Evolutionary conservation across 2,329 filamentous ascomycete species (phyloP).

Genomic region (Fusarium coicis): DNA sequence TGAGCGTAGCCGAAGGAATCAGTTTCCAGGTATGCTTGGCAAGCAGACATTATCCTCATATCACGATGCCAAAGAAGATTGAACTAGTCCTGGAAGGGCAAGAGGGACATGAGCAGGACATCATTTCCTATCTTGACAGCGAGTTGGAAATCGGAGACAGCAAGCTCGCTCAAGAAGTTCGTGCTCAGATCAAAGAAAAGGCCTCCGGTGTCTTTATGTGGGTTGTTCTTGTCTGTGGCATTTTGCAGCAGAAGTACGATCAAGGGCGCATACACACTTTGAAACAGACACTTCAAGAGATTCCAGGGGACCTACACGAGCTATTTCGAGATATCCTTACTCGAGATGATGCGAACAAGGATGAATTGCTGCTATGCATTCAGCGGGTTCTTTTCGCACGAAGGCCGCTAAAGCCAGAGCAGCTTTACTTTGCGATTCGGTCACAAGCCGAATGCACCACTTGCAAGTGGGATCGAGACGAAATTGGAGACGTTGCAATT

Average conservation of each 20-base stretch:
- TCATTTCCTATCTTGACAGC: conserved; percentile 32
- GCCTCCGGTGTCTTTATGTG: conserved; percentile 58
- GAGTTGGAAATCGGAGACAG: conserved; percentile 10
- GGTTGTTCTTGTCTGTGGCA: conserved; percentile 53
- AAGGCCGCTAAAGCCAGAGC: conserved; percentile 53
- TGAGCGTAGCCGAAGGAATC: conserved; percentile 17
- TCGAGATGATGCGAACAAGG: conserved; percentile 55
- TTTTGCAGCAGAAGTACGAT: conserved; percentile 50
- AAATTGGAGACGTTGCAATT: conserved; percentile 40
- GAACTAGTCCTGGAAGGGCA: conserved; percentile 43
- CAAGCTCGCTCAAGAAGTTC: neutral
- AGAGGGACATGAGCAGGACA: conserved; percentile 42
- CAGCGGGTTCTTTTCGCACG: conserved; percentile 63
- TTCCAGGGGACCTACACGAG: conserved; percentile 54
- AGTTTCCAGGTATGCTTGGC: conserved; percentile 55
- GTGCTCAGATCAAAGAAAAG: conserved; percentile 47
- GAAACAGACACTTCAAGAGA: conserved; percentile 44
- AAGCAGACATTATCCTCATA: conserved; percentile 59
- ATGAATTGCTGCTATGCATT: conserved; percentile 57
- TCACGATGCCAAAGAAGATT: conserved; percentile 46
- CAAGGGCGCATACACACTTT: conserved; percentile 42
- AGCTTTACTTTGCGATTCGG: conserved; percentile 54
- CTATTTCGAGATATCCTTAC: conserved; percentile 63
- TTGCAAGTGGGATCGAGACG: conserved; percentile 36
- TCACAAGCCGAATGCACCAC: neutral